Evolutionary conservation across 352 stramenopile genomes (phyloP), one percentile per base, ranked within the genome.

Genomic region (Thalassiosira mediterranea): DNA sequence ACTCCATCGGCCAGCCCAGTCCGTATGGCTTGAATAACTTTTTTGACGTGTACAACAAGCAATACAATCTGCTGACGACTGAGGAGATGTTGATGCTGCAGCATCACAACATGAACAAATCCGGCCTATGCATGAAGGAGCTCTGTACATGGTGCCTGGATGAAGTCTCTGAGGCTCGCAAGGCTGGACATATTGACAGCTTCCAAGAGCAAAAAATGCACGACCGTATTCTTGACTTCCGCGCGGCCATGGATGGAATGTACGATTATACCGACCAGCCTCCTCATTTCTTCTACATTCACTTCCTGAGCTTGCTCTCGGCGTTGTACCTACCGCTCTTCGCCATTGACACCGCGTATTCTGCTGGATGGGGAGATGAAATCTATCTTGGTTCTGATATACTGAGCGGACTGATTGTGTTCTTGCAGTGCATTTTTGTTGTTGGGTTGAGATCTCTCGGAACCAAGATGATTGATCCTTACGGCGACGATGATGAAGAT

Each of bases 231-330:
- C 34, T 87, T n/a, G 44, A 53, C 11, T 68, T 87, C 23, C 73
- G 71, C 29, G 56, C 58, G 4, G 53, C 65, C 2, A 56, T 83
- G 29, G 71, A 66, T 47, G 54, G 65, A 34, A 70, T 84, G 3
- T 87, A 82, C 32, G 57, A 84, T 56, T 65, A 59, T 23, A 54
- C 42, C 3, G 71, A 83, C 49, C 68, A 73, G 38, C 74, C 79
- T 29, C 78, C 74, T 25, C 67, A 68, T 3, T 87, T 84, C 48
- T 87, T 87, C 57, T 87, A 87, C 57, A 58, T 87, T 26, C 79
- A 87, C 62, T 87, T 87, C 61, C 58, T 87, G 25, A 62, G 53
- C 2, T 48, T 87, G 13, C 51, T 87, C 21, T 81, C 79, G 4
- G 60, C 64, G 11, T 54, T 84, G 17, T 87, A 84, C 56, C 44